A percentile compares a stretch with the other conserved stretches of the same genome.
These are phyloP conservation scores for Suillus tomentosus DNA, from an alignment of 768 basidiomycete species.

Conservation along the genomic window DNA sequence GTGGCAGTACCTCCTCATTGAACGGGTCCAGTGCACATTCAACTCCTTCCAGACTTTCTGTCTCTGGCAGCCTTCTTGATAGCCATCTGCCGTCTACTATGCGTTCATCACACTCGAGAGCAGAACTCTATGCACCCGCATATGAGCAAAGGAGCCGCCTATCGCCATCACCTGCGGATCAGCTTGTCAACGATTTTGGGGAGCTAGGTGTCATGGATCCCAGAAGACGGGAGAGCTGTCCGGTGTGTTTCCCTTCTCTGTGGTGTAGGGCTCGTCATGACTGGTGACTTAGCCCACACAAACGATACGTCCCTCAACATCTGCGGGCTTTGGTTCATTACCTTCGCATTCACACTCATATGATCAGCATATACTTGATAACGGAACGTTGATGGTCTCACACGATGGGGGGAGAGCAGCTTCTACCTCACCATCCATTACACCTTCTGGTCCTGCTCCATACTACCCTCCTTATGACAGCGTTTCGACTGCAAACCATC, in stretches of 20 bases:
- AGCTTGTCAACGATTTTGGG: slow-evolving; percentile 62
- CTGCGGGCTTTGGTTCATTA: slow-evolving; percentile 34
- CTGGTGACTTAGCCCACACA: slow-evolving; percentile 34
- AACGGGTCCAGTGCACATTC: slow-evolving; percentile 24
- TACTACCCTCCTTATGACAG: slow-evolving; percentile 54
- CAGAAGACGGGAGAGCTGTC: slow-evolving; percentile 57
- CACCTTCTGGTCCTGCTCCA: slow-evolving; percentile 35
- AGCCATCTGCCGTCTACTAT: slow-evolving; percentile 64
- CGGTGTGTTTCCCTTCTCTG: slow-evolving; percentile 44
- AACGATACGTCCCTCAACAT: slow-evolving; percentile 40
- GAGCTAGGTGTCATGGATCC: slow-evolving; percentile 59
- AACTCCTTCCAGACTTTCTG: slow-evolving; percentile 13
- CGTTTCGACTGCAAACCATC: slow-evolving; percentile 28
- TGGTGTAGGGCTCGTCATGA: slow-evolving; percentile 17
- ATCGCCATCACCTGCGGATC: slow-evolving; percentile 45
- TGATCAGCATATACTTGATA: slow-evolving; percentile 33
- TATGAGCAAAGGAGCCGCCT: slow-evolving; percentile 59
- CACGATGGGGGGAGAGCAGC: slow-evolving; percentile 28
- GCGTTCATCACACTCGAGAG: slow-evolving; percentile 60
- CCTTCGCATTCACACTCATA: slow-evolving; percentile 40
- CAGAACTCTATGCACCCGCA: slow-evolving; percentile 72
- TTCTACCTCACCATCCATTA: slow-evolving; percentile 36
- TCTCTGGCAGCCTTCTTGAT: slow-evolving; percentile 36
- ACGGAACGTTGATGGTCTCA: not conserved
- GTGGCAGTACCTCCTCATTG: slow-evolving; percentile 30